Conservation (phyloP, 441 rosid species). For the Theobroma grandiflorum region DNA sequence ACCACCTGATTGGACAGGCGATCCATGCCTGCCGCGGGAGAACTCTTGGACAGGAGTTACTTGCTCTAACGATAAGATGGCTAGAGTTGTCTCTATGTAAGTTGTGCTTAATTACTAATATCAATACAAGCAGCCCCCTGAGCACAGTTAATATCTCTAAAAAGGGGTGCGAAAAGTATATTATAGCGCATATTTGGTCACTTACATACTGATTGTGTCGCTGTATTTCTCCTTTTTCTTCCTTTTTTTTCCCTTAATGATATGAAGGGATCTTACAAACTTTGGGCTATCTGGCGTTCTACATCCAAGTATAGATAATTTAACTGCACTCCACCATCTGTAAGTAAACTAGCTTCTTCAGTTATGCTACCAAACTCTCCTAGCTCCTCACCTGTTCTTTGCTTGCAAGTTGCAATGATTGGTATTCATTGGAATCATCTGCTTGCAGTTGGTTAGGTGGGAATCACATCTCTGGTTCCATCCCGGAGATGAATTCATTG, state of each 20-base stretch:
- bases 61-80: conserved; percentile 57
- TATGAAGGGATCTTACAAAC: conserved; percentile 69
- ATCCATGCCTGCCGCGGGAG: conserved; percentile 86
- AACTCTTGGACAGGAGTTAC: conserved; percentile 91
- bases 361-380: not conserved
- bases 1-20: conserved; percentile 89
- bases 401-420: not conserved
- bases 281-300: conserved; percentile 67
- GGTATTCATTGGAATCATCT: conserved; percentile 27
- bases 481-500: conserved; percentile 68
- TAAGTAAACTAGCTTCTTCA: conserved; percentile 41
- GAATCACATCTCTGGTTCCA: conserved; percentile 69
- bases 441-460: conserved; percentile 73
- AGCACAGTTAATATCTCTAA: not conserved
- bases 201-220: conserved; percentile 2
- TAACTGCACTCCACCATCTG: conserved; percentile 71
- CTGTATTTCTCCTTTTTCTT: not conserved
- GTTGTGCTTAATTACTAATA: conserved; percentile 30
- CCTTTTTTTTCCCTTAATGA: not conserved
- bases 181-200: not conserved
- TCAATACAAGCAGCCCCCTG: not conserved
- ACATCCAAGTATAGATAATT: conserved; percentile 54
- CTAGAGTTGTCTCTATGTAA: conserved; percentile 76
- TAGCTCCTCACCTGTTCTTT: not conserved
- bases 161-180: not conserved